A percentile compares a stretch with the other conserved stretches of the same genome.
phyloP scores from a whole-genome alignment of 257 asterid species.

The Plantago ovata region DNA sequence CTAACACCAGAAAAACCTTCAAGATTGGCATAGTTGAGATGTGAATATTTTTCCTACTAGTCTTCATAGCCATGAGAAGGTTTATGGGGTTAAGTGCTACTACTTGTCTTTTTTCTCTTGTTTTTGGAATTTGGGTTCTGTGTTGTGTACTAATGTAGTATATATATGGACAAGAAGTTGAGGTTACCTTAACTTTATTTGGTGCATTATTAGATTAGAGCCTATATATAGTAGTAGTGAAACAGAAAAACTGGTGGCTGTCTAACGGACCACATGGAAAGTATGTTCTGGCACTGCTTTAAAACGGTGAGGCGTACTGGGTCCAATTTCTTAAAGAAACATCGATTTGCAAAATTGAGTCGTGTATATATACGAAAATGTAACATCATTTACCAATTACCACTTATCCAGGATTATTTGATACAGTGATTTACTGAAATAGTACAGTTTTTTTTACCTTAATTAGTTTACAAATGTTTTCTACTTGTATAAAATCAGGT shows the following conservation, averaged over 20 bases:
- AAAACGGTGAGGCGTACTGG: too few relatives aligned
- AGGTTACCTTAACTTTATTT: background rate
- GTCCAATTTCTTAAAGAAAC: too few relatives aligned
- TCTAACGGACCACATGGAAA: slow-evolving; percentile 28
- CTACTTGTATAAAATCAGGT: background rate
- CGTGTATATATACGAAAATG: too few relatives aligned
- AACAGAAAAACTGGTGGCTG: background rate
- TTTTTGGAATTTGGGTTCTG: background rate
- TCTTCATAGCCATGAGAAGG: background rate
- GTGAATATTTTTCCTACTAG: background rate
- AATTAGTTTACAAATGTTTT: background rate
- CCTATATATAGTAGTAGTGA: slow-evolving; percentile 17
- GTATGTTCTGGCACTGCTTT: background rate
- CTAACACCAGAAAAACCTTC: slow-evolving; percentile 24
- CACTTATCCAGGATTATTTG: too few relatives aligned
- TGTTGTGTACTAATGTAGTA: background rate
- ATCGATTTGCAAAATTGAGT: too few relatives aligned
- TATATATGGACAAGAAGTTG: slow-evolving; percentile 2
- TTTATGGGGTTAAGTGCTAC: too few relatives aligned
- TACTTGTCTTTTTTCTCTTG: too few relatives aligned
- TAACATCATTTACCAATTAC: too few relatives aligned
- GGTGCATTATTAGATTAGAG: background rate
- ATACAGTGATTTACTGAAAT: too few relatives aligned
- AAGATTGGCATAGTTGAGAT: background rate
- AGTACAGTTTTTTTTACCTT: background rate